phyloP scores from a whole-genome alignment of 1,284 basidiomycete genomes.

The Anthracocystis setariae region DNA sequence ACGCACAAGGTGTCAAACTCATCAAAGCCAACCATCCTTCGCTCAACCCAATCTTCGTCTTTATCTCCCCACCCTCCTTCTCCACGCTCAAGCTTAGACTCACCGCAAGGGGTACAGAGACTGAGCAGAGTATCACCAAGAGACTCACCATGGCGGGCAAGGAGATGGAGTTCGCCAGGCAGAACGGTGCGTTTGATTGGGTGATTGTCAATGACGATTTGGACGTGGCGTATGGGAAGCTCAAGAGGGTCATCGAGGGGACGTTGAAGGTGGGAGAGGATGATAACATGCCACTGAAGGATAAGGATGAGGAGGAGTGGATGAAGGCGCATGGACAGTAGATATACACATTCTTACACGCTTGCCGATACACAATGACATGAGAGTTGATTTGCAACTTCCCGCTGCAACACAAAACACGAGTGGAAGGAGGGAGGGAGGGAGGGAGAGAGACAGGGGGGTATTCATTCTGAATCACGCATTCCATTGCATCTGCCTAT shows the following conservation, averaged over 20 bases:
- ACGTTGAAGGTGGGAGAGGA: conserved; percentile 39
- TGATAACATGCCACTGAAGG: conserved; percentile 50
- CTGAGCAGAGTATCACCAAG: conserved; percentile 77
- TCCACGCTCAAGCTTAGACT: conserved; percentile 72
- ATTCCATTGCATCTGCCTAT: conserved; percentile 43
- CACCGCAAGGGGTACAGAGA: conserved; percentile 84
- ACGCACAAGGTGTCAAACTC: conserved; percentile 77
- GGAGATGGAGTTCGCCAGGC: conserved; percentile 85
- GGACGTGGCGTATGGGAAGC: conserved; percentile 78
- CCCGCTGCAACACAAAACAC: too few relatives aligned
- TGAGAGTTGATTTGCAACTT: too few relatives aligned
- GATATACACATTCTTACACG: not conserved
- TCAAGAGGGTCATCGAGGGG: conserved; percentile 61
- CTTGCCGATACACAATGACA: too few relatives aligned
- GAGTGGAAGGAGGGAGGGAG: too few relatives aligned
- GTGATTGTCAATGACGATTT: conserved; percentile 93
- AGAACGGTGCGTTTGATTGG: conserved; percentile 79
- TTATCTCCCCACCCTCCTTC: conserved; percentile 89
- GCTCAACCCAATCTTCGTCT: conserved; percentile 87
- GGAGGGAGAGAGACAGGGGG: not conserved
- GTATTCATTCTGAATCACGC: not conserved
- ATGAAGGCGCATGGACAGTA: conserved; percentile 12
- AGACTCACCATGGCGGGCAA: conserved; percentile 82
- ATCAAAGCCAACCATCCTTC: conserved; percentile 78
- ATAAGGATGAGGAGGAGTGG: conserved; percentile 51